Evolutionary conservation across 371 early-diverging fungal genomes (phyloP).

Genomic region (Dipsacomyces acuminosporus): DNA sequence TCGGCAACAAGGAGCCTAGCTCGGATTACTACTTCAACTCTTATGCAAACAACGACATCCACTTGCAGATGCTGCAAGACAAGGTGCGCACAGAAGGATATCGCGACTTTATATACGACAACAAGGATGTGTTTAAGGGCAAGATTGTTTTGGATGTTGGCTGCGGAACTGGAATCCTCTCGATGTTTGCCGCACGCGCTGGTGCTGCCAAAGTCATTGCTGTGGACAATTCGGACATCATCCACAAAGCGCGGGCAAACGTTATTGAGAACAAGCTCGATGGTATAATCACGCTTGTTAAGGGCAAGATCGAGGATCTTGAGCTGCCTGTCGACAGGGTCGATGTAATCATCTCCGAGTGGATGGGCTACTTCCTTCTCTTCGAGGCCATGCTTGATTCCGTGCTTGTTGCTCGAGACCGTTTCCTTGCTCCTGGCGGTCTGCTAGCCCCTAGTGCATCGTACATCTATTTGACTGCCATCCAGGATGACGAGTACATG

Average conservation of each 20-base stretch:
- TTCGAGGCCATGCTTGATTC: constrained; percentile 98
- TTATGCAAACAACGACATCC: constrained; percentile 83
- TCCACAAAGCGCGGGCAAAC: constrained; percentile 83
- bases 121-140: constrained; percentile 88
- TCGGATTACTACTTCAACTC: constrained; percentile 89
- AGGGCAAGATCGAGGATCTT: constrained; percentile 94
- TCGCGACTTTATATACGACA: constrained; percentile 86
- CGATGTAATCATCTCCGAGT: constrained; percentile 95
- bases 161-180: constrained; percentile 95
- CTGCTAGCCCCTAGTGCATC: constrained; percentile 89
- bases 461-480: constrained; percentile 82
- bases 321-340: constrained; percentile 83
- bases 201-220: constrained; percentile 89
- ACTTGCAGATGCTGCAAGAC: constrained; percentile 89
- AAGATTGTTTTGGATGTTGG: constrained; percentile 98
- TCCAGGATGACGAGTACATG: constrained; percentile 89
- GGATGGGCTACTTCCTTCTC: constrained; percentile 99
- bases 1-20: neutral
- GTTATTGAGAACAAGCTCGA: constrained; percentile 81
- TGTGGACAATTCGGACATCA: constrained; percentile 96
- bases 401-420: constrained; percentile 91
- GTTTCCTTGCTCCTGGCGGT: constrained; percentile 78
- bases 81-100: constrained; percentile 91
- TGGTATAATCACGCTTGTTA: constrained; percentile 75
- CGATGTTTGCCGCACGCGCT: constrained; percentile 96